These are phyloP conservation scores for Fomitiporia mediterranea DNA, from an alignment of 1,284 basidiomycete species.

Conservation along the genomic window DNA sequence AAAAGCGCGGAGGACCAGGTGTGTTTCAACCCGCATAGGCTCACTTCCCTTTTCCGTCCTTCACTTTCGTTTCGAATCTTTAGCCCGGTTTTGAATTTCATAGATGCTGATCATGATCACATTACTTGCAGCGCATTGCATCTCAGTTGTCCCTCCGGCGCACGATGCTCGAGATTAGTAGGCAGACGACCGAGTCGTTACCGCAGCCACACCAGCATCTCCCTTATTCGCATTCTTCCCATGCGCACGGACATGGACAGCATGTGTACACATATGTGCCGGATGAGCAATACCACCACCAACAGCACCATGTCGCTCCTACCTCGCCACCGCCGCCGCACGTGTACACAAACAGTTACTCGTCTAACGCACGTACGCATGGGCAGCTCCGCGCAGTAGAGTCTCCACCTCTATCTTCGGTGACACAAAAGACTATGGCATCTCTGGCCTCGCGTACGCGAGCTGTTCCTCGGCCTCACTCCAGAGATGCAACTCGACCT, in stretches of 20 bases:
- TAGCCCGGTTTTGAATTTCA: conserved; percentile 18
- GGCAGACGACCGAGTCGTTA: conserved; percentile 21
- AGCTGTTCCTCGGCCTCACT: conserved; percentile 11
- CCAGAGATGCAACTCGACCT: conserved; percentile 18
- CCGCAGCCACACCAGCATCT: conserved; percentile 2
- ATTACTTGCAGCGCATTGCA: conserved; percentile 52
- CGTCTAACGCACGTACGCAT: conserved; percentile 17
- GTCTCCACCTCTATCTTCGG: conserved; percentile 3
- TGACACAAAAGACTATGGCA: background rate
- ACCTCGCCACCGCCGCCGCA: conserved; percentile 4
- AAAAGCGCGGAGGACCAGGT: conserved; percentile 89
- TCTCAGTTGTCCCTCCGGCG: conserved; percentile 63
- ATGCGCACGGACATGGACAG: background rate
- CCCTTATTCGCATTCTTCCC: conserved; percentile 1
- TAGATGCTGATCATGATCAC: conserved; percentile 16
- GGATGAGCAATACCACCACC: background rate
- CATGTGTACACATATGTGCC: conserved; percentile 2
- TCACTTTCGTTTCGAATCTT: background rate
- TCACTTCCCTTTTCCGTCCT: background rate
- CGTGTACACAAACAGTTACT: background rate
- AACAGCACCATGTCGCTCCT: background rate
- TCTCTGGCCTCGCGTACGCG: conserved; percentile 9
- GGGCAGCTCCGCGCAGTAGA: conserved; percentile 22
- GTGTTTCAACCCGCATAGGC: conserved; percentile 22
- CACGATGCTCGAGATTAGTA: conserved; percentile 61